Evolutionary conservation across 1,139 yeast species (phyloP).

Genomic region (Candida neerlandica): DNA sequence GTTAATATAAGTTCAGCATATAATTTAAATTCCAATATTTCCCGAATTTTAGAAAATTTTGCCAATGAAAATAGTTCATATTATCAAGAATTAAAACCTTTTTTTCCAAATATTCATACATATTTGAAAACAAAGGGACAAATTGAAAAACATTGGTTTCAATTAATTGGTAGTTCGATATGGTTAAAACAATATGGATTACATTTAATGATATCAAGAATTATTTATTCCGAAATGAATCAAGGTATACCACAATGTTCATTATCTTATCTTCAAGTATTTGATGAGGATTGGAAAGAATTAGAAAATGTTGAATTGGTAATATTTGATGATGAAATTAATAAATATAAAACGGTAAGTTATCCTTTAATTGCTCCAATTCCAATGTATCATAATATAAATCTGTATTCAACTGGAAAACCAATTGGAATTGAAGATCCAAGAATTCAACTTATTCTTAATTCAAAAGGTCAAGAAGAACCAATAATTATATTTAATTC

Average conservation of each 20-base stretch:
- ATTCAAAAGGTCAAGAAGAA: conserved; percentile 33
- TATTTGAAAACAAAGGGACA: conserved; percentile 30
- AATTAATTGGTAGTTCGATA: conserved; percentile 43
- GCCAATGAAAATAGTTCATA: conserved; percentile 17
- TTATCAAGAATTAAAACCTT: conserved; percentile 28
- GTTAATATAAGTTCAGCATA: conserved; percentile 2
- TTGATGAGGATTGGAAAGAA: conserved; percentile 43
- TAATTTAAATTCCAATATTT: conserved; percentile 15
- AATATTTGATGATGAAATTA: conserved; percentile 28
- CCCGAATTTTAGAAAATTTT: conserved; percentile 16
- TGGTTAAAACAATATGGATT: conserved; percentile 46
- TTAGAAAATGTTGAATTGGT: conserved; percentile 32
- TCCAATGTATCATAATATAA: conserved; percentile 32
- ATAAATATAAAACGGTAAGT: conserved; percentile 16
- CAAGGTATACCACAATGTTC: conserved; percentile 35
- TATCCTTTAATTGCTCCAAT: conserved; percentile 31
- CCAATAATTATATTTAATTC: conserved; percentile 37
- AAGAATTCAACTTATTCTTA: conserved; percentile 34
- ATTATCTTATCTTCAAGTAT: conserved; percentile 39
- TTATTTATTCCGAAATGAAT: conserved; percentile 34
- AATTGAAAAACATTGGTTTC: conserved; percentile 36
- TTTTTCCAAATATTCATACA: conserved; percentile 26
- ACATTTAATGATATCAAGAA: conserved; percentile 38
- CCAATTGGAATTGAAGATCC: conserved; percentile 54
- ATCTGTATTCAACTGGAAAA: conserved; percentile 20